Percentiles rank a stretch among this genome's conserved stretches.
Conservation (phyloP, 768 basidiomycete genomes). For the Suillus ampliporus region DNA sequence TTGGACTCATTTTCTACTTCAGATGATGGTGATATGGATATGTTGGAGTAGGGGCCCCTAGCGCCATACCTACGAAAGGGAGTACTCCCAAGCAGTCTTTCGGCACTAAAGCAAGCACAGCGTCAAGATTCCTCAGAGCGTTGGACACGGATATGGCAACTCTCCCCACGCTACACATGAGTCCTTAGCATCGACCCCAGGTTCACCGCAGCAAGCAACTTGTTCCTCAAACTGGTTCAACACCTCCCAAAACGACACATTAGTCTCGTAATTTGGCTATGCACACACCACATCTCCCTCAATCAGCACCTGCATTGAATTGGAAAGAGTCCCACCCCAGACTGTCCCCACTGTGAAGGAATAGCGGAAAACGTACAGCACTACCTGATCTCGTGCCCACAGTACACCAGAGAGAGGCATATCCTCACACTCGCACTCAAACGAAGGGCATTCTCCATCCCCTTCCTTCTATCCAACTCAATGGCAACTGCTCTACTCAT, state of each 20-base stretch:
- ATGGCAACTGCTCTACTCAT: constrained; percentile 7
- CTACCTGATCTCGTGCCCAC: constrained; percentile 25
- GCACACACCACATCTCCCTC: constrained; percentile 37
- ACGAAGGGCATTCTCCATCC: constrained; percentile 6
- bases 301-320: constrained; percentile 38
- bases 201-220: too few species aligned
- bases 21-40: too few species aligned
- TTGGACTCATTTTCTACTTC: too few species aligned
- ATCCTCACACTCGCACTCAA: background rate
- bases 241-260: background rate
- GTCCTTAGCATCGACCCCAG: too few species aligned
- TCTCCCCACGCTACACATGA: too few species aligned
- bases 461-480: background rate
- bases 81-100: too few species aligned
- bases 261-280: constrained; percentile 21
- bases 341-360: constrained; percentile 31
- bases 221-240: too few species aligned
- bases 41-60: too few species aligned
- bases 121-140: too few species aligned
- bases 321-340: constrained; percentile 23
- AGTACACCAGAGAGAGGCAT: constrained; percentile 13
- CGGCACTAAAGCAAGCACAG: too few species aligned
- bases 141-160: too few species aligned
- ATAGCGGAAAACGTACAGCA: background rate
- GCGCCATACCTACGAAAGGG: background rate